Percentiles rank a stretch among this genome's conserved stretches.
Conservation (phyloP, 2,329 filamentous ascomycete species). For the Pseudocercospora cruenta region DNA sequence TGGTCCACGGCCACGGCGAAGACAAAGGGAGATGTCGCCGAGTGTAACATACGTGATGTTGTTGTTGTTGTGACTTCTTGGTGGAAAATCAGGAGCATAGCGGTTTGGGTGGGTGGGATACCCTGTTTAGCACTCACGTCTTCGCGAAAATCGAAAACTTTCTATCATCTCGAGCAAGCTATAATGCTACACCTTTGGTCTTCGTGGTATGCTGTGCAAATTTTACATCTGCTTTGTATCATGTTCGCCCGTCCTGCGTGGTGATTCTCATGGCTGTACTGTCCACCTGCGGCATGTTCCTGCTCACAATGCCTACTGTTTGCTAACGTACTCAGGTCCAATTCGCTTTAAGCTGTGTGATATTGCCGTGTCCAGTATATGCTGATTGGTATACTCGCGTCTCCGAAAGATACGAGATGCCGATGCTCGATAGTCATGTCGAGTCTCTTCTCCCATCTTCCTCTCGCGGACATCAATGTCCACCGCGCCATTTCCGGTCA, state of each 20-base stretch:
- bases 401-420: background rate
- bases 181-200: background rate
- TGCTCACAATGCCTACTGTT: too few relatives aligned
- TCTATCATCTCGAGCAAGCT: background rate
- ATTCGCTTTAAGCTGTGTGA: too few relatives aligned
- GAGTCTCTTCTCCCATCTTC: background rate
- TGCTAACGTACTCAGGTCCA: too few relatives aligned
- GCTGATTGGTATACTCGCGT: background rate
- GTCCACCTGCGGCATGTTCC: too few relatives aligned
- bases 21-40: background rate
- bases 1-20: background rate
- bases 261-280: too few relatives aligned
- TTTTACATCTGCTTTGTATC: too few relatives aligned
- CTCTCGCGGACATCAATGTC: background rate
- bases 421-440: background rate
- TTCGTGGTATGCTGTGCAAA: too few relatives aligned
- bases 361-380: background rate
- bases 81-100: slow-evolving; percentile 1
- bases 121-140: background rate
- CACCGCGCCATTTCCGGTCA: slow-evolving; percentile 3
- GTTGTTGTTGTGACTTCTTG: background rate
- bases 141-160: background rate
- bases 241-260: too few relatives aligned
- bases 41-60: slow-evolving; percentile 1
- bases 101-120: slow-evolving; percentile 4